These are phyloP conservation scores for Solanum ossicruentum DNA, from an alignment of 257 asterid genomes.

Conservation along the genomic window DNA sequence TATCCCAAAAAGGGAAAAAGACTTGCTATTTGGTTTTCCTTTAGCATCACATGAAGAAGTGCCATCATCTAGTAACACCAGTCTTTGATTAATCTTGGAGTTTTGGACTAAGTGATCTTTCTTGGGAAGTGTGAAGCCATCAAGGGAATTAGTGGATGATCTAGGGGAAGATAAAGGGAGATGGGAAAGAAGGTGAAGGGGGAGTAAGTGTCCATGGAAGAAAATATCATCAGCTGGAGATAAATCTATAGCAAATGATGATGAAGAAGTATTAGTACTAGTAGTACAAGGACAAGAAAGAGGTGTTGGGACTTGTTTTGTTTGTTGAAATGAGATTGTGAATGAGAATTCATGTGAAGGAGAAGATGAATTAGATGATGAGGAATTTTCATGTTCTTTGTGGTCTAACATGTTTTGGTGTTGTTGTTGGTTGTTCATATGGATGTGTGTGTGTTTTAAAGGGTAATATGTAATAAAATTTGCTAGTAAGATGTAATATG, in stretches of 20 bases:
- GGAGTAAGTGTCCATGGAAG: conserved; percentile 90
- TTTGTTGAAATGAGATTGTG: conserved; percentile 53
- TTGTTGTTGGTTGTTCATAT: neutral
- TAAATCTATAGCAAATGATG: conserved; percentile 48
- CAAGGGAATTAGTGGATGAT: conserved; percentile 53
- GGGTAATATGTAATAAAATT: neutral
- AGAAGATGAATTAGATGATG: conserved; percentile 32
- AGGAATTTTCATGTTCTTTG: neutral
- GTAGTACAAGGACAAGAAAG: neutral
- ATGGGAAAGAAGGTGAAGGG: conserved; percentile 78
- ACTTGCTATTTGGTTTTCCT: conserved; percentile 32
- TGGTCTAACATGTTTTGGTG: neutral
- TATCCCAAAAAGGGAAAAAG: conserved; percentile 42
- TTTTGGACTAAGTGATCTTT: conserved; percentile 8
- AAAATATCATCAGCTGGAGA: conserved; percentile 96
- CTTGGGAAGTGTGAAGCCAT: conserved; percentile 51
- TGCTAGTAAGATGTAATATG: neutral
- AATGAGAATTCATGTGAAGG: conserved; percentile 92
- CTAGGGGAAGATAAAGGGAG: conserved; percentile 66
- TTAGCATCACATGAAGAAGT: neutral
- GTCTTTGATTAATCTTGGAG: neutral
- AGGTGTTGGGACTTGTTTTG: neutral
- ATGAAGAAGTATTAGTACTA: neutral
- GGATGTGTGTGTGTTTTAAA: neutral
- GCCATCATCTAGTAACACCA: neutral